Base-by-base conservation (phyloP, 345 rosid species). In the Populus pruinosa region DNA sequence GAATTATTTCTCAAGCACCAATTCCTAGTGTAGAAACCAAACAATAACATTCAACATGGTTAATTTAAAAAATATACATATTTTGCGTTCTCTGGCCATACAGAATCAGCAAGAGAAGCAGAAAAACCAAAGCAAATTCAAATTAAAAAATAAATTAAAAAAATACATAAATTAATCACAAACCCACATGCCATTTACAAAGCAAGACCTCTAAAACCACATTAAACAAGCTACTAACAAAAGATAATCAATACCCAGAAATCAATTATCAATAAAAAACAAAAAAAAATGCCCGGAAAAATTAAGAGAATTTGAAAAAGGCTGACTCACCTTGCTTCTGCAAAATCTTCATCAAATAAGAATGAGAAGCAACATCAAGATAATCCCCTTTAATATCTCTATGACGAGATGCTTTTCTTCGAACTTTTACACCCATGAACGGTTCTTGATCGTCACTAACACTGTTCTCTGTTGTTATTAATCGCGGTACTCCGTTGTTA, bases 351-450 rank as follows among this genome's bases (percentile, higher is more conserved):
- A 92, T 87, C 79, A 93, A 75, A 41, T 80, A 83, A 44, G 98
- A 94, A 49, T 84, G 86, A 55, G 97, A 82, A 39, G 88, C 86
- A 17, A 96, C 93, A 83, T 87, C 93, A n/a, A 96, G 85, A 78
- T 96, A 91, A 63, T 96, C 99, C 66, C 99, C 99, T 74, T 84
- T 87, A 77, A 79, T 87, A 61, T 93, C 98, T 65, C 96, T 85
- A 68, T 85, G 91, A 62, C 89, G 90, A 76, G 97, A 96, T 2
- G 97, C 97, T 82, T 88, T 91, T 77, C 99, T 76, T 72, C 97
- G 85, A 50, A 91, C 92, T 85, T 93, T 91, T 77, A 81, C 80
- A 71, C 99, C 97, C 85, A 88, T 90, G 85, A 96, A 93, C 21
- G 96, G 98, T 86, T 89, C 97, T 70, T 87, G 97, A 80, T 87